Evolutionary conservation across 1,284 basidiomycete species (phyloP).

Genomic region (Melampsora americana): DNA sequence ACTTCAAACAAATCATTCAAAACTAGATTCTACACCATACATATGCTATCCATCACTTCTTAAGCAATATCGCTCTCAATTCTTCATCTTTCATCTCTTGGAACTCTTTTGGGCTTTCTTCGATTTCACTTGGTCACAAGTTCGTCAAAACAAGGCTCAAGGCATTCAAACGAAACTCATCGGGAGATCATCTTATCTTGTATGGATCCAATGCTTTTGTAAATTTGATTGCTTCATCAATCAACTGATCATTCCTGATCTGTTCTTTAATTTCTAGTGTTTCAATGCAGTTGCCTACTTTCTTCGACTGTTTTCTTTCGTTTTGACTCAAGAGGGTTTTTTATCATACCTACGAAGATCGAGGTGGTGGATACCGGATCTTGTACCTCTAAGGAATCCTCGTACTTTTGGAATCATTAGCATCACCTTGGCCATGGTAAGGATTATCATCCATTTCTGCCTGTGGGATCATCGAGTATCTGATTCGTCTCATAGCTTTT

Average conservation of each 20-base stretch:
- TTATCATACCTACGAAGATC: not conserved
- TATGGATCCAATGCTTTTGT: slow-evolving; percentile 7
- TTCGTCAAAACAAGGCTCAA: slow-evolving; percentile 39
- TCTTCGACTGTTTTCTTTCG: not conserved
- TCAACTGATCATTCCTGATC: not conserved
- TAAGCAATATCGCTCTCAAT: not conserved
- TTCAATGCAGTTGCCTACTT: slow-evolving; percentile 5
- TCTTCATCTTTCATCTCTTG: slow-evolving; percentile 5
- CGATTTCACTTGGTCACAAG: slow-evolving; percentile 43
- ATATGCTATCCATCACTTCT: not conserved
- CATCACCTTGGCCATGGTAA: not conserved
- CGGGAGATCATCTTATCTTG: slow-evolving; percentile 25
- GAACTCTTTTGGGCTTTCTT: slow-evolving; percentile 21
- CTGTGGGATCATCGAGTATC: not conserved
- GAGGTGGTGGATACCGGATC: not conserved
- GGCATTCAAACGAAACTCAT: slow-evolving; percentile 37
- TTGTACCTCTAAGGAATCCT: not conserved
- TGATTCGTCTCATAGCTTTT: slow-evolving; percentile 3
- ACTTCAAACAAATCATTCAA: not conserved
- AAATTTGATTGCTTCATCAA: not conserved
- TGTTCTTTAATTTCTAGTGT: not conserved
- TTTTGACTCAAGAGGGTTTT: not conserved
- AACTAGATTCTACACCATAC: not conserved
- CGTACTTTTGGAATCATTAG: not conserved
- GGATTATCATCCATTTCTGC: not conserved